A percentile compares a stretch with the other conserved stretches of the same genome.
These are phyloP conservation scores for Fonsecaea erecta DNA, from an alignment of 2,329 filamentous ascomycete species.

Conservation along the genomic window DNA sequence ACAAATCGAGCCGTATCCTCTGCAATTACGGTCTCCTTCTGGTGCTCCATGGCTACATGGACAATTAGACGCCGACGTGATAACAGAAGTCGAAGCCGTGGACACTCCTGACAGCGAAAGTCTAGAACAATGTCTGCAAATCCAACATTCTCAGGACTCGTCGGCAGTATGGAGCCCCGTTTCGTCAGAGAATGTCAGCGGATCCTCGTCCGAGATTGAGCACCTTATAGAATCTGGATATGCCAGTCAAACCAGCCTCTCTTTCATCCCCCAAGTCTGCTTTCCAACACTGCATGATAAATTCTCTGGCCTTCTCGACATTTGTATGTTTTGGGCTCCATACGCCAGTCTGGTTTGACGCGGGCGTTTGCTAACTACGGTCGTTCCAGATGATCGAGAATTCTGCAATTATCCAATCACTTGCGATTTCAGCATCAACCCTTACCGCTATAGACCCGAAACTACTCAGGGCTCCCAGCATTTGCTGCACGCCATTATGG, in stretches of 20 bases:
- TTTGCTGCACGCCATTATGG: slow-evolving; percentile 26
- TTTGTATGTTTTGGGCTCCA: neutral
- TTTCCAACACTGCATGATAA: slow-evolving; percentile 20
- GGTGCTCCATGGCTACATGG: neutral
- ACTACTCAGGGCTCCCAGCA: slow-evolving; percentile 20
- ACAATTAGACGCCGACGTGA: neutral
- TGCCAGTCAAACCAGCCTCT: neutral
- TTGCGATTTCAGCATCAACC: slow-evolving; percentile 20
- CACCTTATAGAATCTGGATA: neutral
- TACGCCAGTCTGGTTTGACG: neutral
- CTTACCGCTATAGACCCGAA: slow-evolving; percentile 21
- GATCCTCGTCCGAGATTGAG: neutral
- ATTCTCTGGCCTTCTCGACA: slow-evolving; percentile 13
- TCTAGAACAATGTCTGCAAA: slow-evolving; percentile 25
- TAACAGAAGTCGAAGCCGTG: neutral
- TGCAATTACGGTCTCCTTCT: neutral
- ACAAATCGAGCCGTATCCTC: neutral
- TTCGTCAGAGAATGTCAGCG: neutral
- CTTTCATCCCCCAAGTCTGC: slow-evolving; percentile 10
- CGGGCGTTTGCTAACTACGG: neutral
- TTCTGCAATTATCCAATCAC: slow-evolving; percentile 26
- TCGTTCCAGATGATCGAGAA: slow-evolving; percentile 21
- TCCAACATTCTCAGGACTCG: slow-evolving; percentile 11
- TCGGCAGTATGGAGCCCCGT: neutral
- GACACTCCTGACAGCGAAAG: slow-evolving; percentile 15